Conservation (phyloP, 176 grass and related monocot genomes). For the Oryza australiensis region DNA sequence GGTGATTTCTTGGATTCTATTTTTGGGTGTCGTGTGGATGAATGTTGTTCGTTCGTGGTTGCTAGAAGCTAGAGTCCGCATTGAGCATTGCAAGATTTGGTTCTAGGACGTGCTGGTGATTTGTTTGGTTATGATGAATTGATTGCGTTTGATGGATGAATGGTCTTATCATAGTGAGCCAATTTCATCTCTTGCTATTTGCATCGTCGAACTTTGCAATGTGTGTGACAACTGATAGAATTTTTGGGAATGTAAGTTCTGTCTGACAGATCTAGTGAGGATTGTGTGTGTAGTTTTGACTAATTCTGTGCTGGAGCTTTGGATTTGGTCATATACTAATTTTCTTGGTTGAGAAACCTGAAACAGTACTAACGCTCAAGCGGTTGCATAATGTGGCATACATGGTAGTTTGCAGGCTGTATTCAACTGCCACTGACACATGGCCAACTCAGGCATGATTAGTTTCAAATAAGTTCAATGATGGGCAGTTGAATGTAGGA, state of each 20-base stretch:
- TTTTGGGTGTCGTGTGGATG: not conserved
- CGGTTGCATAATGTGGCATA: not conserved
- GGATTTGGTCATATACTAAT: not conserved
- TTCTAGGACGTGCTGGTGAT: not conserved
- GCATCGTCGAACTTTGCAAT: not conserved
- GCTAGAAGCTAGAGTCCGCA: not conserved
- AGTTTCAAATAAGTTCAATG: not conserved
- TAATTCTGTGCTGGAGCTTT: not conserved
- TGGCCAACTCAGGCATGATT: slow-evolving; percentile 1
- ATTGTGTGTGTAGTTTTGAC: not conserved
- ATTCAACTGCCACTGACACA: not conserved
- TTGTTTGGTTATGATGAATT: not conserved
- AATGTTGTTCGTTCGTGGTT: not conserved
- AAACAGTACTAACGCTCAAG: not conserved
- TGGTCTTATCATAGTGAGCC: not conserved
- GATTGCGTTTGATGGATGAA: not conserved
- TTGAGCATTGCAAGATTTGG: slow-evolving; percentile 4
- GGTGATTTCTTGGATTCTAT: not conserved
- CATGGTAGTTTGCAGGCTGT: not conserved
- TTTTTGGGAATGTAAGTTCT: not conserved
- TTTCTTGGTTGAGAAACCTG: not conserved
- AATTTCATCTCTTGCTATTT: not conserved
- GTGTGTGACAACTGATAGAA: not conserved
- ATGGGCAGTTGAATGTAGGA: not conserved
- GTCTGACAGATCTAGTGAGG: not conserved